Conservation (phyloP, 192 early-diverging fungal genomes). For the Glomus cerebriforme region DNA sequence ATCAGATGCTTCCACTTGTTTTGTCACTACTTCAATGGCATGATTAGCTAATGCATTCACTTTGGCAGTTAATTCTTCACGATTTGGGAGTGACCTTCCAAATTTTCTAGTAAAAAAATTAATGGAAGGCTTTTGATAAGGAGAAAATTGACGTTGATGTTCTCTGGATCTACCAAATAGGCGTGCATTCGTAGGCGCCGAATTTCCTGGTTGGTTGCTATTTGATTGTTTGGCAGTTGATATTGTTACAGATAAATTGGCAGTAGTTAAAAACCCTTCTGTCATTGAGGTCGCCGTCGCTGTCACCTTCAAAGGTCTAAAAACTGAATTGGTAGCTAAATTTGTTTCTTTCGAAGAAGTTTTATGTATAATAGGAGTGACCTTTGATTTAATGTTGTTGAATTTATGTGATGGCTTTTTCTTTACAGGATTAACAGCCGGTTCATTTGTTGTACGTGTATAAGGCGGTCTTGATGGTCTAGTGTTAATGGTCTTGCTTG, state of each 20-base stretch:
- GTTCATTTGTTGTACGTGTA: background rate
- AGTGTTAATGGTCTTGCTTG: background rate
- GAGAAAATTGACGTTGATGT: constrained; percentile 6
- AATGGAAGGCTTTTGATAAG: constrained; percentile 7
- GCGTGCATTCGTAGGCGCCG: background rate
- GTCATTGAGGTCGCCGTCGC: background rate
- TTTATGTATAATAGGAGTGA: background rate
- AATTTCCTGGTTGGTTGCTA: background rate
- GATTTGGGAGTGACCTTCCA: background rate
- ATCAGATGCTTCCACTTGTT: background rate
- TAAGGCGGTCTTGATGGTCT: background rate
- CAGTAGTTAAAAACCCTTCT: background rate
- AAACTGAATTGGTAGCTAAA: background rate
- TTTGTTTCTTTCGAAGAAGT: background rate
- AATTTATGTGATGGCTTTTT: background rate
- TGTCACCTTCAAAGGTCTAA: constrained; percentile 13
- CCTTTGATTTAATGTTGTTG: background rate
- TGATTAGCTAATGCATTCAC: constrained; percentile 4
- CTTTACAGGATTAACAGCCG: background rate
- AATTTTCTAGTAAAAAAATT: background rate
- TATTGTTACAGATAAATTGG: background rate
- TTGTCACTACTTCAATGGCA: constrained; percentile 1
- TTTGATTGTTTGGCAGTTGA: background rate
- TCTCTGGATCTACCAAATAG: background rate
- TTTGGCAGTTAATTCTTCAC: background rate